Evolutionary conservation across 2,329 filamentous ascomycete species (phyloP).

Genomic region (Hypoxylon sp.): DNA sequence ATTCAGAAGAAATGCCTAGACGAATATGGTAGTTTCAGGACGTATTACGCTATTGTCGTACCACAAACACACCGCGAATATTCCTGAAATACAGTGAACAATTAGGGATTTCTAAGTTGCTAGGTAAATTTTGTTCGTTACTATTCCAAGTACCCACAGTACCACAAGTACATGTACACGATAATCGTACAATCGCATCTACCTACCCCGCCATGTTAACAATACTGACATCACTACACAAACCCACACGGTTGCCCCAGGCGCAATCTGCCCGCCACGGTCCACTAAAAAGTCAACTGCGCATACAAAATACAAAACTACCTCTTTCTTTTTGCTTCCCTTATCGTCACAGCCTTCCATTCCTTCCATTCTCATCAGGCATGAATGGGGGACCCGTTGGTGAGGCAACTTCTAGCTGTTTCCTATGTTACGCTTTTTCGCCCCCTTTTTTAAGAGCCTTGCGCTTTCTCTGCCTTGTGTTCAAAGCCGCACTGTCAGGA

Average conservation of each 20-base stretch:
- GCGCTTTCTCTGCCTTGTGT: conserved; percentile 8
- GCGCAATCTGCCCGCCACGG: conserved; percentile 30
- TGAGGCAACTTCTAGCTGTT: conserved; percentile 36
- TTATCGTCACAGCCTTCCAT: conserved; percentile 20
- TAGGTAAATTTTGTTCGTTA: no score
- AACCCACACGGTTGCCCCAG: conserved; percentile 19
- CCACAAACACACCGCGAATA: not conserved
- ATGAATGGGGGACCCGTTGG: conserved; percentile 23
- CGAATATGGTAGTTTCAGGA: conserved; percentile 20
- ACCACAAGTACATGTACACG: no score
- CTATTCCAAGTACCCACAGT: conserved; percentile 8
- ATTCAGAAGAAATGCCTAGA: conserved; percentile 33
- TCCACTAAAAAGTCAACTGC: conserved; percentile 33
- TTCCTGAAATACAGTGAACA: not conserved
- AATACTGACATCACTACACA: conserved; percentile 40
- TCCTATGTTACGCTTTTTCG: conserved; percentile 7
- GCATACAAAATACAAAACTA: conserved; percentile 16
- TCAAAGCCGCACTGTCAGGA: conserved; percentile 8
- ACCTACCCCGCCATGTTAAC: conserved; percentile 40
- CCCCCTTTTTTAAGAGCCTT: not conserved
- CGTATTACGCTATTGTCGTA: not conserved
- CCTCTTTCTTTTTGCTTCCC: conserved; percentile 28
- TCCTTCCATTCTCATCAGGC: conserved; percentile 20
- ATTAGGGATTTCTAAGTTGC: no score
- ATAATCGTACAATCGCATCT: not conserved